Conservation (phyloP, 129 eudicot species). For the Artemisia tridentata region DNA sequence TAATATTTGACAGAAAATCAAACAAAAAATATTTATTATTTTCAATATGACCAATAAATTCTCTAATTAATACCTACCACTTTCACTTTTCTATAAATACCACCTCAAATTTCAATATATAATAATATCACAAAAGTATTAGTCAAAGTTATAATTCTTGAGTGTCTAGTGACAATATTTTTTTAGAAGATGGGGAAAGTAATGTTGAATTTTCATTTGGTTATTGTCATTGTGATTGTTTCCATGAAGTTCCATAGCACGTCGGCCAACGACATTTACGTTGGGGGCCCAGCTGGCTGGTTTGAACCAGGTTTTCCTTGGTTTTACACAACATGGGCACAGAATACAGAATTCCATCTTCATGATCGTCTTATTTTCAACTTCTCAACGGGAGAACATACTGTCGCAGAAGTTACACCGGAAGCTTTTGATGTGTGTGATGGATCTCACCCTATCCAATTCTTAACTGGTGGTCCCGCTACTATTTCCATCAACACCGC, state of each 20-base stretch:
- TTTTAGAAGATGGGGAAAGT: neutral
- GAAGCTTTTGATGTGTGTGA: conserved; percentile 10
- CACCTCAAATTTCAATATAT: too few relatives aligned
- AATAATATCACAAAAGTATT: too few relatives aligned
- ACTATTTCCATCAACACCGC: neutral
- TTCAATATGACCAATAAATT: too few relatives aligned
- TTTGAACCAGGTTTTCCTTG: conserved; percentile 27
- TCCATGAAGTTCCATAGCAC: conserved; percentile 24
- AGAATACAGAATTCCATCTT: conserved; percentile 23
- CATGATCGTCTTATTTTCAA: conserved; percentile 40
- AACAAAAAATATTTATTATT: too few relatives aligned
- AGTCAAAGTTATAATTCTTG: too few relatives aligned
- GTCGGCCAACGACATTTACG: conserved; percentile 40
- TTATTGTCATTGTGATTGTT: conserved; percentile 17
- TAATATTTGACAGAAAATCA: too few relatives aligned
- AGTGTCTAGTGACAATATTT: too few relatives aligned
- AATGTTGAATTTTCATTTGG: conserved; percentile 14
- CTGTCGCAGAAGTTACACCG: conserved; percentile 14
- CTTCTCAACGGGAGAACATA: conserved; percentile 20
- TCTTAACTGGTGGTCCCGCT: conserved; percentile 18
- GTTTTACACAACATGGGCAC: conserved; percentile 34
- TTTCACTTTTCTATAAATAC: too few relatives aligned
- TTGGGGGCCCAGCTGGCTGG: conserved; percentile 46
- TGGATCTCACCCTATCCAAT: neutral
- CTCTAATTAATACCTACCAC: too few relatives aligned